phyloP scores from a whole-genome alignment of 306 rosid species.

The Quercus wislizeni region DNA sequence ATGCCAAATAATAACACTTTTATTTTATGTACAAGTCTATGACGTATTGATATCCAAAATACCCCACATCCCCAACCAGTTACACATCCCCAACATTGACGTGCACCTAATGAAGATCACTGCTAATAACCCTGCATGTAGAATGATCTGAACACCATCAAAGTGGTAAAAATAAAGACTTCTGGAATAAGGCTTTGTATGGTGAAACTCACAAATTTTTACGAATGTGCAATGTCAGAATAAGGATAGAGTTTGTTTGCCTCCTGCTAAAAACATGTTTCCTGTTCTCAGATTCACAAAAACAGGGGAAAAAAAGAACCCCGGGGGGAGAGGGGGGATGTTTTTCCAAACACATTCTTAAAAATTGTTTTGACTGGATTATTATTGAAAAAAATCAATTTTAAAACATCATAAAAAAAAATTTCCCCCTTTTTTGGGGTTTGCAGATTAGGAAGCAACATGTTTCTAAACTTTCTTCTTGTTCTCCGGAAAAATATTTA shows the following conservation, averaged over 20 bases:
- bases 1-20: not conserved
- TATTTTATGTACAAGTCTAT: not conserved
- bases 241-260: not conserved
- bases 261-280: not conserved
- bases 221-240: not conserved
- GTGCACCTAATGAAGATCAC: not conserved
- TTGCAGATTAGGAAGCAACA: not conserved
- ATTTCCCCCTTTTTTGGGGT: not conserved
- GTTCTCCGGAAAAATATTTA: not conserved
- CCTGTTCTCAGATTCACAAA: too few relatives aligned
- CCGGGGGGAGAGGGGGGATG: too few relatives aligned
- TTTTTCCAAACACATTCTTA: not conserved
- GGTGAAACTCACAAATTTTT: not conserved
- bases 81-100: not conserved
- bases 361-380: not conserved
- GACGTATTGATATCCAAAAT: not conserved
- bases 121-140: too few relatives aligned
- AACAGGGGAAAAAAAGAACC: too few relatives aligned
- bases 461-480: not conserved
- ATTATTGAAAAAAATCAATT: not conserved
- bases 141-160: not conserved
- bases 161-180: not conserved
- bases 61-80: not conserved
- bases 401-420: not conserved
- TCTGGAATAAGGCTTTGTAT: not conserved